Evolutionary conservation across 2,329 filamentous ascomycete species (phyloP), one percentile per base, ranked within the genome.

Genomic region (Alternaria angustiovoidea): DNA sequence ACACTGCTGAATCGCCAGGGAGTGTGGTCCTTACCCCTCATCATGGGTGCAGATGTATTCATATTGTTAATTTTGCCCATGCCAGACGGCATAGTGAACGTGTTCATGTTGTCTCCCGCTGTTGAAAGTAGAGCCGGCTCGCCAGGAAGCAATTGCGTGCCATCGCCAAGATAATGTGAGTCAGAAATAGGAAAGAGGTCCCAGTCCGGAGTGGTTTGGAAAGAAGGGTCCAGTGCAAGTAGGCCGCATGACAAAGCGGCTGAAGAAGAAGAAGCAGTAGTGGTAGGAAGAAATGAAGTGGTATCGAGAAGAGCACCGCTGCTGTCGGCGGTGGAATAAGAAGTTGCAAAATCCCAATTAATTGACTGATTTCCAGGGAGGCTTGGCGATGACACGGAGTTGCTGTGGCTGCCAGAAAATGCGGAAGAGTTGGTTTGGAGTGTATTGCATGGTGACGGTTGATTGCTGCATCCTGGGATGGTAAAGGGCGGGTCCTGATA

Each of bases 381-480:
- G 71, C 53, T 69, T 62, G 64, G 61, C 51, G 56, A 54, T 39
- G 59, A 54, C 57, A 51, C 62, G 51, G 64, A 65, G 60, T 63
- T 62, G 61, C 64, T 65, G 67, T 38, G 73, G 73, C 51, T 71
- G 69, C 71, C 68, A 70, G 71, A 71, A 76, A 54, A 64, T 26
- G 62, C 44, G 16, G 42, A 34, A 30, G 55, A 47, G 47, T 64
- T 67, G 57, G 66, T 52, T 70, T 62, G 70, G 59, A 57, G 55
- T 57, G 57, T 65, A 65, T 57, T 64, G 65, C 66, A 71, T 70
- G 66, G 14, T 62, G 59, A 62, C 46, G 52, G 53, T 58, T 63
- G 68, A 56, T 56, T 64, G 68, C 57, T 77, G 65, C 75, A 78
- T 78, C 38, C 52, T 62, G 69, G 66, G 61, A 76, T 76, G 63